Percentiles rank a stretch among this genome's conserved stretches.
Conservation (phyloP, 129 eudicot species). For the Deinandra increscens region DNA sequence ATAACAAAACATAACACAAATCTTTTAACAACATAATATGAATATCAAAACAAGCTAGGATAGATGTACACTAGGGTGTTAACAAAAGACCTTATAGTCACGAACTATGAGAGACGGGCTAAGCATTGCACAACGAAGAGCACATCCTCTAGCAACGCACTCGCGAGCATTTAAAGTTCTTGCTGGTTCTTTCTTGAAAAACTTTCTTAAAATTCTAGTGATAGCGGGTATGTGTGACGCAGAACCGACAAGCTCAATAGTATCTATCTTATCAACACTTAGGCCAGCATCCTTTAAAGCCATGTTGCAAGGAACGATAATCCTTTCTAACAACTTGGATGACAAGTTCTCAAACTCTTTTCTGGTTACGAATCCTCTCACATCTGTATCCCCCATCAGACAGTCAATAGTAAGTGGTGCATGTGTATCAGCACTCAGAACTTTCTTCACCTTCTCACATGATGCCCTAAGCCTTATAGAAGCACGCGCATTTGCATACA, state of each 20-base stretch:
- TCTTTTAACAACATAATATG: background rate
- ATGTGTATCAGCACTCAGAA: slow-evolving; percentile 81
- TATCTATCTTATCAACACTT: slow-evolving; percentile 45
- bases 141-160: slow-evolving; percentile 94
- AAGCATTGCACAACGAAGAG: slow-evolving; percentile 86
- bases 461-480: slow-evolving; percentile 64
- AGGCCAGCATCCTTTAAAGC: slow-evolving; percentile 61
- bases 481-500: slow-evolving; percentile 59
- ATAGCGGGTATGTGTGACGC: slow-evolving; percentile 85
- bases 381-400: slow-evolving; percentile 84
- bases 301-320: slow-evolving; percentile 55
- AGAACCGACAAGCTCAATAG: slow-evolving; percentile 86
- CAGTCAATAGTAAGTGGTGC: slow-evolving; percentile 79
- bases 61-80: background rate
- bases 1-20: background rate
- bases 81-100: slow-evolving; percentile 66
- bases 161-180: slow-evolving; percentile 78
- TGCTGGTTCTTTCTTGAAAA: slow-evolving; percentile 60
- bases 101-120: slow-evolving; percentile 68
- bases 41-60: background rate
- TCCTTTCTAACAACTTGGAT: slow-evolving; percentile 48
- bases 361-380: slow-evolving; percentile 68
- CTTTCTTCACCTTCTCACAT: slow-evolving; percentile 85
- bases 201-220: slow-evolving; percentile 34
- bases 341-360: slow-evolving; percentile 80